Percentiles rank a stretch among this genome's conserved stretches.
Conservation (phyloP, 2,329 filamentous ascomycete genomes). For the Venturia carpophila region DNA sequence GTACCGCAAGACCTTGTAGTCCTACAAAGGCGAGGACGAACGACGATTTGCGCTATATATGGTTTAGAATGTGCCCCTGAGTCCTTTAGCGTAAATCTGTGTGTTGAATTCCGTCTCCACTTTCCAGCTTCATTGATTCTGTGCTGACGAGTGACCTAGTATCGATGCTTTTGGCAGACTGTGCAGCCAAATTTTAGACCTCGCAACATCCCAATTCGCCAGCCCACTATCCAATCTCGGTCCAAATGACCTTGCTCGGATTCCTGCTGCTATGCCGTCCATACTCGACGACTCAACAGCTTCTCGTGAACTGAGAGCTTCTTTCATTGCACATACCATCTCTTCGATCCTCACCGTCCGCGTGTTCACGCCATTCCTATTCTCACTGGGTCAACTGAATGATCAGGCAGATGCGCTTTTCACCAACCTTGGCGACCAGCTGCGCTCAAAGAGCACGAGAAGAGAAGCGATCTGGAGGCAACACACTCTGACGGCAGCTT, state of each 20-base stretch:
- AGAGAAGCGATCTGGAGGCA: constrained; percentile 52
- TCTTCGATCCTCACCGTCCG: constrained; percentile 49
- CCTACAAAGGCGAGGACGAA: constrained; percentile 5
- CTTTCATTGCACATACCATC: constrained; percentile 49
- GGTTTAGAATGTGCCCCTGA: not conserved
- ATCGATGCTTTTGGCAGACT: constrained; percentile 46
- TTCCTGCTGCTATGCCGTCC: constrained; percentile 46
- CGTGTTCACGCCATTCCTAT: constrained; percentile 52
- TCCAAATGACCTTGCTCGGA: constrained; percentile 43
- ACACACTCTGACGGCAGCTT: constrained; percentile 50
- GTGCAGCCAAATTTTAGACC: constrained; percentile 43
- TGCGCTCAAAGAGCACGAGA: constrained; percentile 48
- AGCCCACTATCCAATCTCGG: constrained; percentile 45
- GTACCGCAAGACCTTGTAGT: constrained; percentile 23
- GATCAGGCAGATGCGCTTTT: constrained; percentile 51
- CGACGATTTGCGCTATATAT: constrained; percentile 10
- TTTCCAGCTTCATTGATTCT: constrained; percentile 21
- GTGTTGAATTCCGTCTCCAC: constrained; percentile 8
- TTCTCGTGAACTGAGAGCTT: constrained; percentile 45
- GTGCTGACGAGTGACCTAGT: constrained; percentile 28
- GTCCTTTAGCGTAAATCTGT: constrained; percentile 5
- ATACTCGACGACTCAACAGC: constrained; percentile 47
- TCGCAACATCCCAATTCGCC: constrained; percentile 45
- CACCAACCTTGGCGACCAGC: constrained; percentile 47
- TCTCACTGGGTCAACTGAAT: constrained; percentile 46